Conservation (phyloP, 495 filamentous ascomycete genomes). For the Penicillium argentinense region DNA sequence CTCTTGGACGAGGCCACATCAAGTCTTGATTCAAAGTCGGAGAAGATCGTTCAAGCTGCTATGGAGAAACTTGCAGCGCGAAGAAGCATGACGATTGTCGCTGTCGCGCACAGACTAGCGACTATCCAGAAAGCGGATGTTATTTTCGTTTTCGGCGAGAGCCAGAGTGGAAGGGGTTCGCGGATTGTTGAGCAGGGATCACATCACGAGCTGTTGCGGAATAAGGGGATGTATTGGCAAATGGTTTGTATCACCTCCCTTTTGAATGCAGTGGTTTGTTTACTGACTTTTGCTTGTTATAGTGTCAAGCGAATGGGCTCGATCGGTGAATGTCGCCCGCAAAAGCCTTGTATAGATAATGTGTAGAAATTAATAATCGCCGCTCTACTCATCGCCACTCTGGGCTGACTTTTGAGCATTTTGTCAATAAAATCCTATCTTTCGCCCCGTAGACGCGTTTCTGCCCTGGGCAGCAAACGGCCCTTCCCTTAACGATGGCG, state of each 20-base stretch:
- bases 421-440: too few species aligned
- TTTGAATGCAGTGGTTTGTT: neutral
- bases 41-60: conserved; percentile 65
- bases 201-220: conserved; percentile 59
- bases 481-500: too few species aligned
- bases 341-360: too few species aligned
- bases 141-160: conserved; percentile 63
- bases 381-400: neutral
- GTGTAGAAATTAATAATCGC: too few species aligned
- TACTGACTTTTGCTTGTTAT: neutral
- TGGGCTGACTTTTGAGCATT: too few species aligned
- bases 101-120: conserved; percentile 69
- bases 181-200: conserved; percentile 60
- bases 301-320: conserved; percentile 1
- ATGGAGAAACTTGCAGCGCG: conserved; percentile 52
- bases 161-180: conserved; percentile 44
- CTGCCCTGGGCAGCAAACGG: too few species aligned
- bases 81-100: conserved; percentile 69
- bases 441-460: too few species aligned
- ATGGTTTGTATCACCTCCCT: neutral
- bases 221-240: conserved; percentile 5
- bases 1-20: conserved; percentile 76
- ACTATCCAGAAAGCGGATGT: conserved; percentile 72
- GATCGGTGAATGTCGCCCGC: too few species aligned
- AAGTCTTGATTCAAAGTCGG: conserved; percentile 69